Evolutionary conservation across 345 rosid species (phyloP).

Genomic region (Turnera subulata): DNA sequence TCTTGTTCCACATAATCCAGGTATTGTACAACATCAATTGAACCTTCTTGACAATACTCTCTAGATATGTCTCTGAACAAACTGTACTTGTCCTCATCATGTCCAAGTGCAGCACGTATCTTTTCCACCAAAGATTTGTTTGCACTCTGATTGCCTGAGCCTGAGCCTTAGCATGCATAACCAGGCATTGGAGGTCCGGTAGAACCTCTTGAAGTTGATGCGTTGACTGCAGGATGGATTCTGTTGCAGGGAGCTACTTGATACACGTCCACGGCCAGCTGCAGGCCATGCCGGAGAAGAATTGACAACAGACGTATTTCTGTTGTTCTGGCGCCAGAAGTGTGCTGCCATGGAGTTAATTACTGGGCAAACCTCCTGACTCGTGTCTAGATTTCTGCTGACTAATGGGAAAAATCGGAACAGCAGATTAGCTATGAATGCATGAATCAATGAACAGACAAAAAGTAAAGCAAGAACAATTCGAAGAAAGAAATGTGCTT

Average conservation of each 20-base stretch:
- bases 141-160: conserved; percentile 61
- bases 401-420: conserved; percentile 15
- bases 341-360: conserved; percentile 71
- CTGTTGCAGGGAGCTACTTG: conserved; percentile 29
- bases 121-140: conserved; percentile 83
- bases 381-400: conserved; percentile 46
- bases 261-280: conserved; percentile 30
- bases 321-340: conserved; percentile 47
- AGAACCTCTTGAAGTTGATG: conserved; percentile 20
- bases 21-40: conserved; percentile 53
- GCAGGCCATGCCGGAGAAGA: conserved; percentile 40
- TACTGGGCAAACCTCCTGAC: conserved; percentile 36
- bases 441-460: no score
- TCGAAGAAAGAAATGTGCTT: not conserved
- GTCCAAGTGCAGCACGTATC: conserved; percentile 61
- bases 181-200: conserved; percentile 27
- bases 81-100: conserved; percentile 62
- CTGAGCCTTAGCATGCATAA: conserved; percentile 38
- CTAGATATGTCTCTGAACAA: conserved; percentile 69
- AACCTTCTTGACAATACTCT: conserved; percentile 81
- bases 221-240: conserved; percentile 22
- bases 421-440: not conserved
- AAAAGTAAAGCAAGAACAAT: no score
- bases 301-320: conserved; percentile 27
- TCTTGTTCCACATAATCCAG: conserved; percentile 59